Conservation (phyloP, 768 basidiomycete species). For the Lentinula sp. region DNA sequence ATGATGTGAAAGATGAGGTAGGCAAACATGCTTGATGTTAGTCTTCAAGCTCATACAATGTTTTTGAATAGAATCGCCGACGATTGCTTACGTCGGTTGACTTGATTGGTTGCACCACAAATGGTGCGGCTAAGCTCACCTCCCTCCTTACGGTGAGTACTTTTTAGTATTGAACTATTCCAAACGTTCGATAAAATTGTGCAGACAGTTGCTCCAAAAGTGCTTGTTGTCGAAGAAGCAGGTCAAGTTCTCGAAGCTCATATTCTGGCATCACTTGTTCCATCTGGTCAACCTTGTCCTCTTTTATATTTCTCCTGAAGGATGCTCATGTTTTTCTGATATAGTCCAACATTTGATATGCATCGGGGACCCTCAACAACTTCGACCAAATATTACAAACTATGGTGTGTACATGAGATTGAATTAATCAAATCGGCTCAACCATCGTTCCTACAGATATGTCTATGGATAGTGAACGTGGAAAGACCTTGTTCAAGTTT, state of each 20-base stretch:
- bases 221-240: slow-evolving; percentile 74
- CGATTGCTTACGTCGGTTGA: slow-evolving; percentile 47
- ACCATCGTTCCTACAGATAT: slow-evolving; percentile 36
- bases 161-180: not conserved
- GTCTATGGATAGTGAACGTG: slow-evolving; percentile 62
- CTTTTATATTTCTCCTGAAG: not conserved
- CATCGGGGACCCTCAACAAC: slow-evolving; percentile 77
- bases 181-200: not conserved
- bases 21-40: not conserved
- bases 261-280: slow-evolving; percentile 56
- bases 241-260: slow-evolving; percentile 82
- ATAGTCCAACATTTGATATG: slow-evolving; percentile 64
- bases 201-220: slow-evolving; percentile 52
- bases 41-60: not conserved
- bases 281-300: slow-evolving; percentile 20
- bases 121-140: slow-evolving; percentile 65
- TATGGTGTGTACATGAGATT: slow-evolving; percentile 35
- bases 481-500: slow-evolving; percentile 52
- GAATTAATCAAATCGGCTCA: not conserved
- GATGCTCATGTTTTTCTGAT: not conserved
- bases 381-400: slow-evolving; percentile 63
- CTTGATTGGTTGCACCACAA: slow-evolving; percentile 75
- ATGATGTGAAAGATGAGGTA: slow-evolving; percentile 51
- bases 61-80: slow-evolving; percentile 40
- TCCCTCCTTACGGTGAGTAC: slow-evolving; percentile 47